These are phyloP conservation scores for Setaria viridis DNA, from an alignment of 202 grass and related monocot species.

Conservation along the genomic window DNA sequence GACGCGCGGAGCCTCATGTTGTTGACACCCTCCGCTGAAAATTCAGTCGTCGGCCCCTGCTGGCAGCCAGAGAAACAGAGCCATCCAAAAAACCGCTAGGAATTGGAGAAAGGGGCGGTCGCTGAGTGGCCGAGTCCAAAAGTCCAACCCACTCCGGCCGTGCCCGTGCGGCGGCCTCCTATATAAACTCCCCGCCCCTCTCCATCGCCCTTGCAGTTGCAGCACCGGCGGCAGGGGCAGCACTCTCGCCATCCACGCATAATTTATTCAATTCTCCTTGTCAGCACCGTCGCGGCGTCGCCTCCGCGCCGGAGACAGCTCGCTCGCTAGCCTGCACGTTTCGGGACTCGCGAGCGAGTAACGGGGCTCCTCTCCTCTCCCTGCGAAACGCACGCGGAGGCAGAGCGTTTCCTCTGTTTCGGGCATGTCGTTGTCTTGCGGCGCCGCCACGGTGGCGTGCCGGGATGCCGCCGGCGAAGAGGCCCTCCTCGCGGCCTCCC, in stretches of 20 bases:
- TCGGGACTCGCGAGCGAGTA: not conserved
- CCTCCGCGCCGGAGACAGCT: constrained; percentile 56
- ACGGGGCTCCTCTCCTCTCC: too few relatives aligned
- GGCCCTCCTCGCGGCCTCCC: constrained; percentile 6
- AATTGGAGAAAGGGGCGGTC: not conserved
- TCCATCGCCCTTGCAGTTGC: constrained; percentile 1
- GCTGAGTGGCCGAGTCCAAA: too few relatives aligned
- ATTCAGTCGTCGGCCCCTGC: not conserved
- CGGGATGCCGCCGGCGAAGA: constrained; percentile 17
- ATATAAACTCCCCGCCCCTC: constrained; percentile 28
- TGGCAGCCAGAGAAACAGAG: not conserved
- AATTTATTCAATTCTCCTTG: constrained; percentile 20
- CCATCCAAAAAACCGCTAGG: not conserved
- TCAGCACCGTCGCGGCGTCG: constrained; percentile 15
- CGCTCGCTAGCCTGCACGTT: not conserved
- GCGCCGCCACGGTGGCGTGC: constrained; percentile 17
- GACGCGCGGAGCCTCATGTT: constrained; percentile 17
- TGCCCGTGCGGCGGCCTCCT: not conserved
- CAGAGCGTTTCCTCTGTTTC: constrained; percentile 29
- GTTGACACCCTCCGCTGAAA: not conserved
- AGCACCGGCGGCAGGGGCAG: not conserved
- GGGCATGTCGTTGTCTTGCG: constrained; percentile 42
- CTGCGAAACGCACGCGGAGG: too few relatives aligned
- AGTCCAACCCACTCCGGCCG: too few relatives aligned
- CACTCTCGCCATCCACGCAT: constrained; percentile 25